Evolutionary conservation across 2,329 filamentous ascomycete genomes (phyloP).

Genomic region (Ceratocystis albifundus): DNA sequence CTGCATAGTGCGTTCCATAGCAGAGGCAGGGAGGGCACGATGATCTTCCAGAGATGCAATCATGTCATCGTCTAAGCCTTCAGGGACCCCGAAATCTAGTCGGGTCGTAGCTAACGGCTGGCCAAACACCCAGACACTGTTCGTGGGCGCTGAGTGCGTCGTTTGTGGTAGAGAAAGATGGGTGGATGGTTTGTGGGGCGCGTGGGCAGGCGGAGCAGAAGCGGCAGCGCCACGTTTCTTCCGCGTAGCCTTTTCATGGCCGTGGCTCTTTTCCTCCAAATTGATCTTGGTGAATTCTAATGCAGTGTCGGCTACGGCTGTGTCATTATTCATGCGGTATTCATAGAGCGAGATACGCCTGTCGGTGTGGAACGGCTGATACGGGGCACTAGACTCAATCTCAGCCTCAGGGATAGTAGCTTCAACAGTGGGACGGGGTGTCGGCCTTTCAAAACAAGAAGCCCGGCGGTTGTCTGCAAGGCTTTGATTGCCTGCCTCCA

Average conservation of each 20-base stretch:
- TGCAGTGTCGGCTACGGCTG: not conserved
- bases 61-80: conserved; percentile 42
- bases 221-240: conserved; percentile 22
- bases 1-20: conserved; percentile 52
- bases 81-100: conserved; percentile 42
- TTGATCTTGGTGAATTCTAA: conserved; percentile 29
- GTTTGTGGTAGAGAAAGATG: not conserved
- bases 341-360: conserved; percentile 68
- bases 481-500: conserved; percentile 44
- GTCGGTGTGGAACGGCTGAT: conserved; percentile 92
- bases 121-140: conserved; percentile 48
- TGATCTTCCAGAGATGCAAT: conserved; percentile 42
- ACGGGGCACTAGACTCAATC: conserved; percentile 90
- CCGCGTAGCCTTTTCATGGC: conserved; percentile 31
- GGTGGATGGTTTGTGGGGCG: not conserved
- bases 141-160: not conserved
- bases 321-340: conserved; percentile 32
- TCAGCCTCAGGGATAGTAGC: conserved; percentile 65
- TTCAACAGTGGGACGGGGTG: conserved; percentile 38
- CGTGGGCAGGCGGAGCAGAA: too few species aligned
- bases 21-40: conserved; percentile 49
- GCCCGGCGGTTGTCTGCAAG: conserved; percentile 35
- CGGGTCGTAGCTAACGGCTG: conserved; percentile 40
- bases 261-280: conserved; percentile 35
- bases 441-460: not conserved